Base-by-base conservation (phyloP, 345 rosid genomes). In the Hevea brasiliensis region DNA sequence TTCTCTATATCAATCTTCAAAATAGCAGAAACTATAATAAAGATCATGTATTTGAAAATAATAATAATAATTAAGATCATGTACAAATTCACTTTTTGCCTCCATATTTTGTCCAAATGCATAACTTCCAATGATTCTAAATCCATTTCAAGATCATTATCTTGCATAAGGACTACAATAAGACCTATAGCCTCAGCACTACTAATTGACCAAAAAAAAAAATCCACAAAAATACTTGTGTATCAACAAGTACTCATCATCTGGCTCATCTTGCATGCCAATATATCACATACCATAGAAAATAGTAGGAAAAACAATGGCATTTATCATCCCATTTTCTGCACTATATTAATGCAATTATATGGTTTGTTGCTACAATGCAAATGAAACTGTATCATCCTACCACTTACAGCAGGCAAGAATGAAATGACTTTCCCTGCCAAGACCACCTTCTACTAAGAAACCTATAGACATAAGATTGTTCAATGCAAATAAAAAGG, bases 21-120 rank as follows among this genome's bases (percentile, higher is more conserved):
- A 65, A 44, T n/a, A 26, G 68, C 55, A 65, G 50, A 66, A 65
- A 47, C 12, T 13, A 65, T 65, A 65, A 65, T 45, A 23, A 65
- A 26, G 32, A 23, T 14, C 44, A 42, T 11, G 54, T 17, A 44
- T n/a, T n/a, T n/a, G n/a, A n/a, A n/a, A n/a, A n/a, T n/a, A n/a
- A n/a, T n/a, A n/a, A n/a, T n/a, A n/a, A 65, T 65, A 65, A 65
- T 45, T 12, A 65, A 26, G 32, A 23, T 14, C 44, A 42, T 11
- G 54, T 17, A 44, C 9, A 65, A 1, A 3, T 62, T 23, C 29
- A 3, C 23, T 5, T 18, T 45, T 2, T 47, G 65, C 70, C 41
- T 15, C 55, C 37, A 2, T 1, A 66, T 47, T 66, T 41, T 8
- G 2, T 6, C 11, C 7, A 47, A 47, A 20, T 41, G 4, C 1